Evolutionary conservation across 148 eudicot genomes (phyloP).

Genomic region (Silene latifolia): DNA sequence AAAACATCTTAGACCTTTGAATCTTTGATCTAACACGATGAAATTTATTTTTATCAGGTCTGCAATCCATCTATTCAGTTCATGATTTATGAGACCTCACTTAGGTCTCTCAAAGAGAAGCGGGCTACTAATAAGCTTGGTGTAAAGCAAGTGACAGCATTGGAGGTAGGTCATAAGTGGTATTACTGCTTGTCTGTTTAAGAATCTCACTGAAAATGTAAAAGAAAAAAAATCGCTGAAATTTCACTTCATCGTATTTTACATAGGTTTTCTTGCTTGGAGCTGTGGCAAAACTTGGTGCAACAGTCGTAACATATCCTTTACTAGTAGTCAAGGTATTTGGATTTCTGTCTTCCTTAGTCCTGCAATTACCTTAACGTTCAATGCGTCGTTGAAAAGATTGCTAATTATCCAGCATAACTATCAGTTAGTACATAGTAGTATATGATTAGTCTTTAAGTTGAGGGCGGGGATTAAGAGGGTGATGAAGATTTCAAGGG

Average conservation of each 20-base stretch:
- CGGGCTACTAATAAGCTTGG: slow-evolving; percentile 48
- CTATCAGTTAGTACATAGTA: too few relatives aligned
- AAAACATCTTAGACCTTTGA: not conserved
- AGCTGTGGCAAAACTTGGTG: slow-evolving; percentile 93
- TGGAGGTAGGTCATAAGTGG: slow-evolving; percentile 48
- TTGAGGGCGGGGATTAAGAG: too few relatives aligned
- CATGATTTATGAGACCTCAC: slow-evolving; percentile 82
- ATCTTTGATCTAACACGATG: slow-evolving; percentile 6
- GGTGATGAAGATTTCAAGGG: too few relatives aligned
- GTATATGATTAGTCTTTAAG: not conserved
- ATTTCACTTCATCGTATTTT: slow-evolving; percentile 10
- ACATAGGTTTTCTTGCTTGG: slow-evolving; percentile 73
- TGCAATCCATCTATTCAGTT: slow-evolving; percentile 97
- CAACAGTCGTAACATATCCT: slow-evolving; percentile 86
- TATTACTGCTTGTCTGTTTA: not conserved
- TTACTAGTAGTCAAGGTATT: slow-evolving; percentile 88
- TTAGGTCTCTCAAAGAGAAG: slow-evolving; percentile 58
- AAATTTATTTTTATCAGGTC: slow-evolving; percentile 41
- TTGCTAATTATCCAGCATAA: not conserved
- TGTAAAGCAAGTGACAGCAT: slow-evolving; percentile 49
- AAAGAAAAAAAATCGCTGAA: not conserved
- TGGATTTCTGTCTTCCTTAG: not conserved
- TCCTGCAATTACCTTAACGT: not conserved
- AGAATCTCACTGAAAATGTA: not conserved
- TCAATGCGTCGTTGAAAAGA: not conserved